Percentiles rank a stretch among this genome's conserved stretches.
Conservation (phyloP, 768 basidiomycete genomes). For the Tubosaeta sp. region DNA sequence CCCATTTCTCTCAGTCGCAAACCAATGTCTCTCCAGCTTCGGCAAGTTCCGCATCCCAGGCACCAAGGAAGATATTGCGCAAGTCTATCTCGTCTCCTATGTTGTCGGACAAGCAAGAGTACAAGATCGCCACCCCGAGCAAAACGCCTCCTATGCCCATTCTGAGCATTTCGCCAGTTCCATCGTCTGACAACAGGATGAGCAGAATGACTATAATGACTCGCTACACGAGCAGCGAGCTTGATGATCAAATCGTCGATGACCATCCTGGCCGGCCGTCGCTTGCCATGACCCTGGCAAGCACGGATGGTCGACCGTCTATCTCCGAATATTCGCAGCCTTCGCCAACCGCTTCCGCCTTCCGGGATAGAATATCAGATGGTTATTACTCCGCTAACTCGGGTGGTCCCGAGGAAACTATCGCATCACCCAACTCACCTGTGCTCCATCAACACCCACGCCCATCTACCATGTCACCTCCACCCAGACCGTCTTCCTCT, state of each 20-base stretch:
- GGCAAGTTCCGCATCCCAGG: constrained; percentile 5
- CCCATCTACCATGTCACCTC: constrained; percentile 45
- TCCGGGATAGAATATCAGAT: constrained; percentile 50
- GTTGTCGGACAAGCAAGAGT: constrained; percentile 43
- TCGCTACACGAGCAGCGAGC: constrained; percentile 39
- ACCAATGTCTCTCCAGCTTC: constrained; percentile 38
- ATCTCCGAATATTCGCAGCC: constrained; percentile 65
- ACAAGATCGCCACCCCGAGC: constrained; percentile 27
- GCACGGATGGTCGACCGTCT: constrained; percentile 44
- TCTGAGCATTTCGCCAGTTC: constrained; percentile 27
- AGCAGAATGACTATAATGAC: constrained; percentile 22
- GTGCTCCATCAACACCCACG: constrained; percentile 18
- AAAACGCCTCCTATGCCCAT: constrained; percentile 45
- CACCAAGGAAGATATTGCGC: constrained; percentile 33
- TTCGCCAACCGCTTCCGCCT: constrained; percentile 79
- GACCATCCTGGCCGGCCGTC: constrained; percentile 39
- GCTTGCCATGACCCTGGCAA: constrained; percentile 45
- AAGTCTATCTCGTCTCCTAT: constrained; percentile 52
- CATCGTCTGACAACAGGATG: constrained; percentile 25
- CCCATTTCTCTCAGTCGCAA: constrained; percentile 55
- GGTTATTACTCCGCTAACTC: constrained; percentile 30
- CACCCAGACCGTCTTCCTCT: constrained; percentile 60
- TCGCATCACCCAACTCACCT: constrained; percentile 20
- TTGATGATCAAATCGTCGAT: constrained; percentile 30
- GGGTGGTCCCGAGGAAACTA: constrained; percentile 14